These are phyloP conservation scores for Cyberlindnera xishuangbannaensis DNA, from an alignment of 805 yeast species.

Conservation along the genomic window DNA sequence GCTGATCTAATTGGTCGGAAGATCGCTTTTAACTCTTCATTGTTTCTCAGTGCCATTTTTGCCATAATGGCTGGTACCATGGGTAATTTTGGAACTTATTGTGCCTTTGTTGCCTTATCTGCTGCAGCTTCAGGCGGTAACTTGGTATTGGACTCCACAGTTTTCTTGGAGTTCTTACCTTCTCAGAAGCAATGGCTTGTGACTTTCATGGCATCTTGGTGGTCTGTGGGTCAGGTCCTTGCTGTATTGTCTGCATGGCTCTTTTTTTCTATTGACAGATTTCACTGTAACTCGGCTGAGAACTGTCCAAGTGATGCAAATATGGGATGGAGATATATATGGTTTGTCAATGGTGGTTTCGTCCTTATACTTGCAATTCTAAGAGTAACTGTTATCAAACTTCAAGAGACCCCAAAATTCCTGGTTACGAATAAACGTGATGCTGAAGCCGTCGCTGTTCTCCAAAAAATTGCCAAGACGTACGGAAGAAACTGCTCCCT, in stretches of 20 bases:
- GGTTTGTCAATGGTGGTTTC: conserved; percentile 46
- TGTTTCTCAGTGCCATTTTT: conserved; percentile 38
- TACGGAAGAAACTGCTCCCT: conserved; percentile 36
- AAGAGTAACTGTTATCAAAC: conserved; percentile 35
- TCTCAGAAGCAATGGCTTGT: conserved; percentile 42
- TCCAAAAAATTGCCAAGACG: conserved; percentile 40
- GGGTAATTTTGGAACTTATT: conserved; percentile 41
- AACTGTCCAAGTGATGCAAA: conserved; percentile 37
- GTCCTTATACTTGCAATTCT: conserved; percentile 41
- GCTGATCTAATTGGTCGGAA: conserved; percentile 48
- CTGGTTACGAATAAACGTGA: conserved; percentile 44
- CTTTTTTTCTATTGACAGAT: conserved; percentile 35
- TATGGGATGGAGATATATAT: conserved; percentile 54
- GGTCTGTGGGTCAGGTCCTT: conserved; percentile 53
- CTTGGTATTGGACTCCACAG: conserved; percentile 43
- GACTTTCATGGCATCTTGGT: conserved; percentile 46
- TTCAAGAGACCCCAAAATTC: conserved; percentile 50
- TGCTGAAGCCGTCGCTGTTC: conserved; percentile 38
- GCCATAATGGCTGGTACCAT: conserved; percentile 45
- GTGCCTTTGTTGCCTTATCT: conserved; percentile 39
- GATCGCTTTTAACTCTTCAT: conserved; percentile 40
- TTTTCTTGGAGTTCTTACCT: conserved; percentile 45
- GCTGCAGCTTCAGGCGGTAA: conserved; percentile 49
- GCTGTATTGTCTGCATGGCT: conserved; percentile 46
- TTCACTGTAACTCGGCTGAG: conserved; percentile 39